Evolutionary conservation across 2,329 filamentous ascomycete genomes (phyloP).

Genomic region (Penicillium sp.): DNA sequence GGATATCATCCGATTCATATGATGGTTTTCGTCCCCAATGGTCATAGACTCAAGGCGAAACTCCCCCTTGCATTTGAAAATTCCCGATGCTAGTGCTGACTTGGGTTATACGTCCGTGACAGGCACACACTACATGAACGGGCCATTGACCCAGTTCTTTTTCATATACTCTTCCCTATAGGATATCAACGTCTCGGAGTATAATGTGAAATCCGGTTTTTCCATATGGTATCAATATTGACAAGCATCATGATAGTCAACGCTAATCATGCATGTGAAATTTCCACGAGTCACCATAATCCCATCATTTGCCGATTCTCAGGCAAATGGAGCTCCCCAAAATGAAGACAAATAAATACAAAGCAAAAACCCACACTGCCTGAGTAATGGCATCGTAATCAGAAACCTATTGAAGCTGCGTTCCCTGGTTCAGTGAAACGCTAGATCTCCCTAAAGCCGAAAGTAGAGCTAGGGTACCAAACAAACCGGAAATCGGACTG

Average conservation of each 20-base stretch:
- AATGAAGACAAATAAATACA: neutral
- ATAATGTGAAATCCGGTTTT: too few species aligned
- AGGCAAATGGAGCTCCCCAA: neutral
- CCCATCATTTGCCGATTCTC: too few species aligned
- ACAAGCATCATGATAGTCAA: too few species aligned
- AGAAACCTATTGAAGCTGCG: neutral
- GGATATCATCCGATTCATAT: neutral
- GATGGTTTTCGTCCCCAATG: too few species aligned
- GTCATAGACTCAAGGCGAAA: too few species aligned
- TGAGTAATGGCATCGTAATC: neutral
- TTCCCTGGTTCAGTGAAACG: constrained; percentile 6
- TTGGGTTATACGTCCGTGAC: constrained; percentile 4
- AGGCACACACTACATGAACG: neutral
- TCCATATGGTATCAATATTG: neutral
- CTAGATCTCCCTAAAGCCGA: constrained; percentile 1
- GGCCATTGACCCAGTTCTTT: neutral
- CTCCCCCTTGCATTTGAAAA: neutral
- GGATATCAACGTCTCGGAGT: neutral
- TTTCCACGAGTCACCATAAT: too few species aligned
- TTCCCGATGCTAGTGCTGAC: constrained; percentile 13
- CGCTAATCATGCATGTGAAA: too few species aligned
- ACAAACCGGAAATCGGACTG: neutral
- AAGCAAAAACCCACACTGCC: neutral
- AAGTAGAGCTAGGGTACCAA: neutral
- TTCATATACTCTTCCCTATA: neutral